Percentiles rank a stretch among this genome's conserved stretches.
These are phyloP conservation scores for Penicillium hordei DNA, from an alignment of 2,329 filamentous ascomycete species.

Conservation along the genomic window DNA sequence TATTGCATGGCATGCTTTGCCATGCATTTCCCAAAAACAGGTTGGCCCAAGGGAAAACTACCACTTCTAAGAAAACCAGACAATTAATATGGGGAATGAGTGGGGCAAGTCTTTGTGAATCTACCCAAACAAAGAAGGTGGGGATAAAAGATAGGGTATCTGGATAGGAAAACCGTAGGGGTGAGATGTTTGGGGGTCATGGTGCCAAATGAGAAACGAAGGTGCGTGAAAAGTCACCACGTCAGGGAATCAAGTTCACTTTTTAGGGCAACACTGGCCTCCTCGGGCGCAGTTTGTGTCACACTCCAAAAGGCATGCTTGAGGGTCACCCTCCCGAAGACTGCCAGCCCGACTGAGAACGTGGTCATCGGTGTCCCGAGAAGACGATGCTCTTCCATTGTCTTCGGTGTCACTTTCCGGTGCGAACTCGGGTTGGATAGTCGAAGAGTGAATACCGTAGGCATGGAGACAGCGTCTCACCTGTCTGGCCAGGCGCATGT, in stretches of 20 bases:
- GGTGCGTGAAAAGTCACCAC: not conserved
- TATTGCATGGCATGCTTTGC: not conserved
- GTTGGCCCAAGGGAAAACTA: not conserved
- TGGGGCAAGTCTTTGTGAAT: not conserved
- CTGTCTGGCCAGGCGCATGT: slow-evolving; percentile 84
- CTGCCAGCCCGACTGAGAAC: slow-evolving; percentile 38
- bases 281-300: slow-evolving; percentile 45
- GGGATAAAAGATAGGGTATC: slow-evolving; percentile 3
- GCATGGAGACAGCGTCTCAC: slow-evolving; percentile 87
- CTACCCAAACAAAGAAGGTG: not conserved
- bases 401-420: slow-evolving; percentile 40
- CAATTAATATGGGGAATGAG: not conserved
- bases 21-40: not conserved
- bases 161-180: slow-evolving; percentile 2
- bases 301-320: slow-evolving; percentile 50
- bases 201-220: not conserved
- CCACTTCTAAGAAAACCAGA: slow-evolving; percentile 1
- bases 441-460: slow-evolving; percentile 94
- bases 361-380: slow-evolving; percentile 19
- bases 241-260: slow-evolving; percentile 23
- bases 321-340: slow-evolving; percentile 38
- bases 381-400: slow-evolving; percentile 23
- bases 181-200: slow-evolving; percentile 1
- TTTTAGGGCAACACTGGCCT: slow-evolving; percentile 45
- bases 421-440: slow-evolving; percentile 86